Evolutionary conservation across 495 filamentous ascomycete species (phyloP), one percentile per base, ranked within the genome.

Genomic region (Geopyxis carbonaria): DNA sequence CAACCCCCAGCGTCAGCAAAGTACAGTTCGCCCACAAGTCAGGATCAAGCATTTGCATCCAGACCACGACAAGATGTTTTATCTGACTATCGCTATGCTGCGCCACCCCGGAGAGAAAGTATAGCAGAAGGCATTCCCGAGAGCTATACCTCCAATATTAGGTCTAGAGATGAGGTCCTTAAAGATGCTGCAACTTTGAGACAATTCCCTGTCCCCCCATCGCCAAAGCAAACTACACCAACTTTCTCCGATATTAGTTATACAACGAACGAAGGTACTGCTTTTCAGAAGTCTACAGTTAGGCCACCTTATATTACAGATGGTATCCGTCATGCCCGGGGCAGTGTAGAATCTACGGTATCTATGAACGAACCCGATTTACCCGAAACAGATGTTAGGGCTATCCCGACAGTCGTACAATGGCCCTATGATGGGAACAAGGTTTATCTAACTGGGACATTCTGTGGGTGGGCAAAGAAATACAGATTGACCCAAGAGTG

Each of bases 391-490:
- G 68, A 75, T 22, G 73, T 77, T 45, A 69, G 70, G 53, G 66
- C 64, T 14, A 63, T 95, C 27, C 82, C 85, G 5, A 92, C 82
- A 9, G 55, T 68, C 22, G 70, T 97, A 25, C 76, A 83, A 59
- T 97, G 87, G 89, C 67, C 64, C 35, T 67, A 74, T 19, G 70
- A 69, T 24, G 79, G 78, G 22, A 34, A 44, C 43, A 89, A 82
- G 61, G 75, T 95, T 41, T 95, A 91, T 57, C 81, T 97, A 25
- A 95, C 91, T 1, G 89, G 89, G 45, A 95, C 91, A 14, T 93
- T 94, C 53, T 86, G 86, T 40, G 75, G 80, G 51, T 97, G 89
- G 89, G 80, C 83, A 56, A 76, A 80, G 59, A 94, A 94, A 57
- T 86, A 78, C 48, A 72, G 75, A 36, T 62, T 97, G 54, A 73